A percentile compares a stretch with the other conserved stretches of the same genome.
Conservation (phyloP, 331 rosid genomes). For the Pyracantha coccinea region DNA sequence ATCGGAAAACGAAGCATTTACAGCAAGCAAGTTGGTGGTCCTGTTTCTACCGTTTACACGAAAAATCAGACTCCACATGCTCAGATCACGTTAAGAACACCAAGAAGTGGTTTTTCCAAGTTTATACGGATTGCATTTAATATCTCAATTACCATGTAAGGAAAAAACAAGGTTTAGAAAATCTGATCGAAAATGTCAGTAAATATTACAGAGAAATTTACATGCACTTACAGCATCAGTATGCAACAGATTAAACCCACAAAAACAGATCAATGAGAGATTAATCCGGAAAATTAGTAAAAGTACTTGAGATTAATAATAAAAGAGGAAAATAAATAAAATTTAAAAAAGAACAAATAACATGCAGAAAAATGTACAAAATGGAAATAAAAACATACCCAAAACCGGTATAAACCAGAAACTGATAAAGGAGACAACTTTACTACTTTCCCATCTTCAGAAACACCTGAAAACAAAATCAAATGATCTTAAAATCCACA, state of each 20-base stretch:
- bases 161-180: background rate
- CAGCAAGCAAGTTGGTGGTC: background rate
- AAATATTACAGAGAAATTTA: background rate
- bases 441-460: constrained; percentile 19
- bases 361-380: background rate
- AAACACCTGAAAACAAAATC: constrained; percentile 17
- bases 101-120: background rate
- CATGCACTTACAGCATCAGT: background rate
- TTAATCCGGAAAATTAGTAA: background rate
- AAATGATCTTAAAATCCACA: constrained; percentile 43
- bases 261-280: background rate
- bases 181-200: background rate
- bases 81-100: too few relatives aligned
- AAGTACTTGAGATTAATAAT: background rate
- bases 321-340: background rate
- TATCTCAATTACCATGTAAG: background rate
- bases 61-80: background rate
- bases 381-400: constrained; percentile 14
- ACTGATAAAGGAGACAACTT: constrained; percentile 1
- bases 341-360: background rate
- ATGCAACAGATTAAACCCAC: background rate
- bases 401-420: constrained; percentile 9
- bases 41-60: background rate
- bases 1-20: background rate
- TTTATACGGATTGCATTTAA: background rate